Conservation (phyloP, 345 rosid species). For the Lenwebbia sp. region DNA sequence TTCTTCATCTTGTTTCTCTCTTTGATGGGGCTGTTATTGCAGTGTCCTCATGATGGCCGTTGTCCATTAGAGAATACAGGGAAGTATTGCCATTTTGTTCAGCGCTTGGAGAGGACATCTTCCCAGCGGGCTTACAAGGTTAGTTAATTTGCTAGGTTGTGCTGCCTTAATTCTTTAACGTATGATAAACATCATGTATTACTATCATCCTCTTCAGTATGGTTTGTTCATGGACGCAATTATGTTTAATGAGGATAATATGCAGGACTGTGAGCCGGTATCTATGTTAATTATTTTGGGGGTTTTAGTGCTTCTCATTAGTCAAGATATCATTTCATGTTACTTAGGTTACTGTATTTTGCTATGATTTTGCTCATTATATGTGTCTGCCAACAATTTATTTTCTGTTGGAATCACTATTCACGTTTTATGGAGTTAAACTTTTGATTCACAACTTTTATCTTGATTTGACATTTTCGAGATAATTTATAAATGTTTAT, state of each 20-base stretch:
- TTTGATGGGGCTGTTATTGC: constrained; percentile 4
- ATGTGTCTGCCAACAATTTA: background rate
- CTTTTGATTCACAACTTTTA: background rate
- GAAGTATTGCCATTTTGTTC: constrained; percentile 91
- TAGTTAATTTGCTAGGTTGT: background rate
- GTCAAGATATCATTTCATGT: background rate
- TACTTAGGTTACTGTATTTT: background rate
- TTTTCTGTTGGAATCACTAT: background rate
- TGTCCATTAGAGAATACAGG: constrained; percentile 77
- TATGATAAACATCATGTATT: background rate
- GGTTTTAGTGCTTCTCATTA: background rate
- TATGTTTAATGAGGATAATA: background rate
- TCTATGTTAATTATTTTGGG: background rate
- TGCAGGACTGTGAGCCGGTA: background rate
- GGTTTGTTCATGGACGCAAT: background rate
- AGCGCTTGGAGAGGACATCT: constrained; percentile 88
- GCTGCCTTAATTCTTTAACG: background rate
- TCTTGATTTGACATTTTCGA: background rate
- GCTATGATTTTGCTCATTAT: background rate
- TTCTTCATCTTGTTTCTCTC: background rate
- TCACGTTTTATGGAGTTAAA: background rate
- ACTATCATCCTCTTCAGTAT: background rate
- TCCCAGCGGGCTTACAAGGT: constrained; percentile 95
- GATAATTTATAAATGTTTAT: background rate
- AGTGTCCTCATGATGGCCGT: constrained; percentile 94